phyloP scores from a whole-genome alignment of 169 alveolate genomes.

The Ophryocystis elektroscirrha region DNA sequence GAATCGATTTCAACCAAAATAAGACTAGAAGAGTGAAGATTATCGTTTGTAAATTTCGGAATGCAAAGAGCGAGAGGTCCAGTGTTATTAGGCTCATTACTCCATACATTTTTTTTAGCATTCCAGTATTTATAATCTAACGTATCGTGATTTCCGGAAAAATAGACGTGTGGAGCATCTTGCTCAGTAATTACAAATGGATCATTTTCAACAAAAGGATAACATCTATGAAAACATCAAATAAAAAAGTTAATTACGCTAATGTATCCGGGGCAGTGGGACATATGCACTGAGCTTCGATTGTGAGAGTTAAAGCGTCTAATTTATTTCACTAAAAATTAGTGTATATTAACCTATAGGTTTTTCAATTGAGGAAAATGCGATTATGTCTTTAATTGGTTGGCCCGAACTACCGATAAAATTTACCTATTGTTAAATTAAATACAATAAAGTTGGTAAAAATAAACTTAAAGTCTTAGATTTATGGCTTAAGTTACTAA shows the following conservation, averaged over 20 bases:
- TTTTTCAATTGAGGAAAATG: conserved; percentile 10
- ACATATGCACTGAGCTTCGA: conserved; percentile 26
- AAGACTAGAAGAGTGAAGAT: no score
- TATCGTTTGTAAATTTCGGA: no score
- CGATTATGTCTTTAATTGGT: conserved; percentile 23
- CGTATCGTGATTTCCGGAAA: conserved; percentile 15
- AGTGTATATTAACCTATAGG: background rate
- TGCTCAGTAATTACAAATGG: conserved; percentile 25
- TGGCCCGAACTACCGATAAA: conserved; percentile 34
- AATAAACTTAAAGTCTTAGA: no score
- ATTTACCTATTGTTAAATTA: no score
- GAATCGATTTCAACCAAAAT: no score
- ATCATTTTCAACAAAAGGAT: conserved; percentile 26
- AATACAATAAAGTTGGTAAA: no score
- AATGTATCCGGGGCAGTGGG: conserved; percentile 39
- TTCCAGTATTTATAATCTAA: no score
- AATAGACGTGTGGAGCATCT: conserved; percentile 25
- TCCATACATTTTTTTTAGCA: no score
- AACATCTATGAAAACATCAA: conserved; percentile 11
- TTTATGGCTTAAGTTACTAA: no score
- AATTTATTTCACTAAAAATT: background rate
- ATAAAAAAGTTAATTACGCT: conserved; percentile 3
- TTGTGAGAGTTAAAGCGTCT: conserved; percentile 22
- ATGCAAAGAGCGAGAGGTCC: no score
- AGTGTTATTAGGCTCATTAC: no score